phyloP scores from a whole-genome alignment of 768 basidiomycete genomes.

The Cubamyces lactineus region DNA sequence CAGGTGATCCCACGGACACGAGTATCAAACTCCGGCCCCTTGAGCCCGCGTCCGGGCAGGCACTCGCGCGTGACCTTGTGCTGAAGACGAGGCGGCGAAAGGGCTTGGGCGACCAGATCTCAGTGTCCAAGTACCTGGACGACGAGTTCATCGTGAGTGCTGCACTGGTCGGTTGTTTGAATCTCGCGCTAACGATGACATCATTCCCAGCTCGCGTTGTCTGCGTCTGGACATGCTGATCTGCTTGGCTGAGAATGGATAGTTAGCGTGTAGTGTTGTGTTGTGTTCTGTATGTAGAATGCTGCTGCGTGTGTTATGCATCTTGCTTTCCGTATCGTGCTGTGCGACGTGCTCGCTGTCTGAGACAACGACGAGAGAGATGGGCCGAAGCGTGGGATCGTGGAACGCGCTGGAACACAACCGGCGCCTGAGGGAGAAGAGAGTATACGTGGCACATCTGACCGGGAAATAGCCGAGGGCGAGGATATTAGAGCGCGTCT shows the following conservation, averaged over 20 bases:
- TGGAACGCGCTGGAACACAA: constrained; percentile 38
- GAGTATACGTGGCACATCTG: constrained; percentile 46
- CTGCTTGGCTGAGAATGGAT: constrained; percentile 61
- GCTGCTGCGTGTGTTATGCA: constrained; percentile 25
- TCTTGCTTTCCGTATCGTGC: constrained; percentile 7
- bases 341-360: neutral
- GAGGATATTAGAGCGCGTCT: constrained; percentile 37
- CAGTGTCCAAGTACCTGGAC: constrained; percentile 95
- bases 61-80: constrained; percentile 91
- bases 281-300: constrained; percentile 24
- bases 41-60: constrained; percentile 96
- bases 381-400: constrained; percentile 35
- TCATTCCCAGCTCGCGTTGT: constrained; percentile 74
- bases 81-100: constrained; percentile 96
- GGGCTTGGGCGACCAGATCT: constrained; percentile 95
- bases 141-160: constrained; percentile 90
- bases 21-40: constrained; percentile 94
- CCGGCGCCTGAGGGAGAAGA: neutral
- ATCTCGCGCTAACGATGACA: constrained; percentile 10
- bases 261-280: constrained; percentile 21
- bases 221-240: constrained; percentile 96
- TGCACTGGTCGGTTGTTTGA: neutral
- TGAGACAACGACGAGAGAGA: neutral
- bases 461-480: constrained; percentile 36
- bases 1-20: constrained; percentile 97